phyloP scores from a whole-genome alignment of 148 eudicot genomes.

The Camellia sinensis region DNA sequence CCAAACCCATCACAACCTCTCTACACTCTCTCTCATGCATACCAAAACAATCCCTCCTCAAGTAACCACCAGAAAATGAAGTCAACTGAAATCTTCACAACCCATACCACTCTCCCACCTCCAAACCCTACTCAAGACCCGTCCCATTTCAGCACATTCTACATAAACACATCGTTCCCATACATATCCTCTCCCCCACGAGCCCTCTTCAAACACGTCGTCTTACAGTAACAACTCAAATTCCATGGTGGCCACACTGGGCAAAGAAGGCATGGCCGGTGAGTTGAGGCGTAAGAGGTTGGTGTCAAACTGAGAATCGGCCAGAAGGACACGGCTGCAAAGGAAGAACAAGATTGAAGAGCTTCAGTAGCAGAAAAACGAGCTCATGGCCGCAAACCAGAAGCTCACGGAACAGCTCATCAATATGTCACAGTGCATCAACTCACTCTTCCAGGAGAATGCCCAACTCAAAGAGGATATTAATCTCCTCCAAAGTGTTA shows the following conservation, averaged over 20 bases:
- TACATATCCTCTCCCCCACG: not conserved
- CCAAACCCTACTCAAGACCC: not conserved
- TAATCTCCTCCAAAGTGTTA: not conserved
- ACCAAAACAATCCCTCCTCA: too few species aligned
- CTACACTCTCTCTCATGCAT: too few species aligned
- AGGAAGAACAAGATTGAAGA: constrained; percentile 8
- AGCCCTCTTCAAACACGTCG: not conserved
- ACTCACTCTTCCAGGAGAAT: constrained; percentile 1
- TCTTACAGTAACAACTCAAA: constrained; percentile 5
- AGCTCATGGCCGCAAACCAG: not conserved
- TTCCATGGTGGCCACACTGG: not conserved
- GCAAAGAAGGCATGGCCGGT: not conserved
- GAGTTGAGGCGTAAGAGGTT: not conserved
- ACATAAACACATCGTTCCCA: not conserved
- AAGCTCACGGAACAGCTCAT: constrained; percentile 8
- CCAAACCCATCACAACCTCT: too few species aligned
- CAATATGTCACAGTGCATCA: not conserved
- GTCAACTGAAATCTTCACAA: not conserved
- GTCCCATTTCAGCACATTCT: not conserved
- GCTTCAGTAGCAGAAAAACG: not conserved
- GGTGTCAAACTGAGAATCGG: not conserved
- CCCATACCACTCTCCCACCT: not conserved
- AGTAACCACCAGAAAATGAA: too few species aligned
- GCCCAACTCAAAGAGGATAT: not conserved
- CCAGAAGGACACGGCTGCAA: not conserved